Base-by-base conservation (phyloP, 345 rosid genomes). In the Raphanus raphanistrum region DNA sequence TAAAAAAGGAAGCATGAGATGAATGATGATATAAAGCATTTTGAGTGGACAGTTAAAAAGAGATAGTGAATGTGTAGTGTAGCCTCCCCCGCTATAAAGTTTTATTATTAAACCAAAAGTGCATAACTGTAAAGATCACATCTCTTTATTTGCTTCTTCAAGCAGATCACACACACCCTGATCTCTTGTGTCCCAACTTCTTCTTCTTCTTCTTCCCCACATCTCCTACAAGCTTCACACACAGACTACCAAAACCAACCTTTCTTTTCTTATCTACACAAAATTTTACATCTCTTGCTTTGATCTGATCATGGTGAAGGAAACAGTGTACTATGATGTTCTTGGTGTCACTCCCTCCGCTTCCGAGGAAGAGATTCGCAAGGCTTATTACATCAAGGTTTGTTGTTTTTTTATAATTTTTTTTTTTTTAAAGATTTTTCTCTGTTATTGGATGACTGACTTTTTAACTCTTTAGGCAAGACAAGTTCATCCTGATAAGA, bases 401-500 rank as follows among this genome's bases (percentile, higher is more conserved):
- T n/a, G 55, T 48, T 48, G 55, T 92, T 73, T 16, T 32, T n/a
- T 25, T 32, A 0, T 25, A 29, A 3, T 26, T 21, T 32, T 12
- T 57, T 4, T 36, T 38, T 57, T 5, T 36, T 38, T 66, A 57
- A 28, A 2, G 67, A 63, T 62, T 25, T 71, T 38, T 64, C 76
- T 63, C 64, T 69, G 57, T 75, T 28, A 10, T 70, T 54, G 21
- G n/a, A 4, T 1, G 10, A 21, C 64, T 61, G 4, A 70, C 13
- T 38, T 28, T 28, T 66, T 63, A 15, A 21, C 13, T 84, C 48
- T 41, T 69, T 84, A 95, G 99, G 99, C 99, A 26, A 88, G 99
- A 21, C 93, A 90, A 84, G 99, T 95, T 77, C 99, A 95, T 83
- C 99, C 99, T 3, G 99, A 95, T 81, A 95, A 95, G 84, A 92